Conservation (phyloP, 2,329 filamentous ascomycete genomes). For the Trichoderma arundinaceum region DNA sequence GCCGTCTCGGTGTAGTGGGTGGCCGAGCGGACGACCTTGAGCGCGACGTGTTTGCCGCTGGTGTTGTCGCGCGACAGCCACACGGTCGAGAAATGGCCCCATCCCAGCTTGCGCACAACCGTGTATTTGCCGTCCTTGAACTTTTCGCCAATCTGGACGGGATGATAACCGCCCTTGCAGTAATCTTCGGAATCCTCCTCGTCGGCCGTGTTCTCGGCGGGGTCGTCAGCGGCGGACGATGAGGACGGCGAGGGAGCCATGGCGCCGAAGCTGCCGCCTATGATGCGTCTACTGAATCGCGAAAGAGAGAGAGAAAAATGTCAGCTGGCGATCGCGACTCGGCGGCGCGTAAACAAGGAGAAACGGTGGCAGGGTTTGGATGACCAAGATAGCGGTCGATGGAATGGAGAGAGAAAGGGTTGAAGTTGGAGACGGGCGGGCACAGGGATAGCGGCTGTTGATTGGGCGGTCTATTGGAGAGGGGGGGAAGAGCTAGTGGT, state of each 20-base stretch:
- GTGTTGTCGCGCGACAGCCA: conserved; percentile 83
- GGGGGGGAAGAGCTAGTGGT: conserved; percentile 15
- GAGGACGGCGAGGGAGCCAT: conserved; percentile 77
- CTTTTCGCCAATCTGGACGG: conserved; percentile 89
- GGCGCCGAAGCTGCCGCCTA: conserved; percentile 55
- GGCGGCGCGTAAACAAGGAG: neutral
- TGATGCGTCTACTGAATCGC: conserved; percentile 42
- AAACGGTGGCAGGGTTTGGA: conserved; percentile 5
- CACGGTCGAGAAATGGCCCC: conserved; percentile 99
- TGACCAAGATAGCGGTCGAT: conserved; percentile 4
- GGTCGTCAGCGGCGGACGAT: conserved; percentile 79
- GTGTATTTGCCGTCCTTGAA: conserved; percentile 99
- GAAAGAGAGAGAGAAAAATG: conserved; percentile 14
- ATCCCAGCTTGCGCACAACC: conserved; percentile 92
- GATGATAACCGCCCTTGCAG: conserved; percentile 98
- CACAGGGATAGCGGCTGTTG: conserved; percentile 23
- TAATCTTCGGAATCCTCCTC: conserved; percentile 99
- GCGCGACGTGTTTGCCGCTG: conserved; percentile 89
- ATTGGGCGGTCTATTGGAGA: conserved; percentile 24
- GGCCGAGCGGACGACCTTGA: conserved; percentile 97
- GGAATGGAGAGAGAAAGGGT: conserved; percentile 14
- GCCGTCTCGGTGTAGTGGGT: conserved; percentile 99
- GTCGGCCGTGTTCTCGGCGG: conserved; percentile 89
- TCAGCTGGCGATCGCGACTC: conserved; percentile 16
- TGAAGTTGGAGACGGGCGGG: conserved; percentile 27